A percentile compares a stretch with the other conserved stretches of the same genome.
These are phyloP conservation scores for Xylariales sp. DNA, from an alignment of 2,329 filamentous ascomycete genomes.

Conservation along the genomic window DNA sequence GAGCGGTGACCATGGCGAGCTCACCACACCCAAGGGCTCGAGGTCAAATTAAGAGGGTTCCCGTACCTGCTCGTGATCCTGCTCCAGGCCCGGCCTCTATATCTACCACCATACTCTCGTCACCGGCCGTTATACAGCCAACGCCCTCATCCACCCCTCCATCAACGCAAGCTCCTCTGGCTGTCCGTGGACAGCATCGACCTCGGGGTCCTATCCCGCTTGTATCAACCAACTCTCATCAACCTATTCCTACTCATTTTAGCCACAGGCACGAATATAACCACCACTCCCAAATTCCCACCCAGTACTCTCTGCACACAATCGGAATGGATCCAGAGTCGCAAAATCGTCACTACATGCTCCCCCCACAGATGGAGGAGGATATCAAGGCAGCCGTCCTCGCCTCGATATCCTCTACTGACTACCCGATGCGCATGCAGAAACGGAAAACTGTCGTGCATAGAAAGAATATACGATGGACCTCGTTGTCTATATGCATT, in stretches of 20 bases:
- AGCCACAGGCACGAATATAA: not conserved
- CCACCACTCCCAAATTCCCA: not conserved
- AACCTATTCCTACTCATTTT: conserved; percentile 12
- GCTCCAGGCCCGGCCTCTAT: conserved; percentile 18
- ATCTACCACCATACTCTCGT: conserved; percentile 7
- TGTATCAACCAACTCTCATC: conserved; percentile 26
- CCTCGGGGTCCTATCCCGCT: conserved; percentile 27
- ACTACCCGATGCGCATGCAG: not conserved
- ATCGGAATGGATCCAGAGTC: conserved; percentile 17
- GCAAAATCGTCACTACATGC: conserved; percentile 9
- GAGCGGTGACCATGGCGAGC: conserved; percentile 23
- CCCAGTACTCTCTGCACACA: not conserved
- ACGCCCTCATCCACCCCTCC: not conserved
- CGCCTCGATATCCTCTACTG: conserved; percentile 16
- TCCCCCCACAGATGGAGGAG: conserved; percentile 33
- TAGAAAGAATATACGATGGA: conserved; percentile 24
- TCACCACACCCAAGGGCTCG: not conserved
- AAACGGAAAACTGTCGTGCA: conserved; percentile 7
- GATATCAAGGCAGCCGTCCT: conserved; percentile 36
- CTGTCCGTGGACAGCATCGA: conserved; percentile 6
- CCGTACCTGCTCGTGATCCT: conserved; percentile 21
- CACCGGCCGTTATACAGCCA: conserved; percentile 1
- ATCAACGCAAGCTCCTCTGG: not conserved
- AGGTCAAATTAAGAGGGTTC: conserved; percentile 26
- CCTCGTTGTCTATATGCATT: conserved; percentile 15